phyloP scores from a whole-genome alignment of 768 basidiomycete genomes.

The Krasilnikovozyma curviuscula region DNA sequence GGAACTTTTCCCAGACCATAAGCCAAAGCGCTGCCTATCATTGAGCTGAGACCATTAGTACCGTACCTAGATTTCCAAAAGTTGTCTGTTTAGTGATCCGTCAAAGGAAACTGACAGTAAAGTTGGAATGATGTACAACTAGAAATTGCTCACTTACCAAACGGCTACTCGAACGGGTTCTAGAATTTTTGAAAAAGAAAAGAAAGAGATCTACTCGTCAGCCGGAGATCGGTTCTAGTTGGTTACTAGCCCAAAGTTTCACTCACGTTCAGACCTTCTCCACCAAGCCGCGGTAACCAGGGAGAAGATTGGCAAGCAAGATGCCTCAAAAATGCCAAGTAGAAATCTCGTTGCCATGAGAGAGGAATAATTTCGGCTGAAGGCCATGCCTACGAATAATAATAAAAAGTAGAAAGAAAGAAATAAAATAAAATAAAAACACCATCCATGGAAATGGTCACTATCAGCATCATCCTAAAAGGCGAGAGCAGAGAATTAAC shows the following conservation, averaged over 20 bases:
- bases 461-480: too few relatives aligned
- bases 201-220: too few relatives aligned
- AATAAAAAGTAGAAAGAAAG: not conserved
- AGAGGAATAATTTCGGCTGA: constrained; percentile 17
- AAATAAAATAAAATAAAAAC: too few relatives aligned
- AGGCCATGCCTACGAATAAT: constrained; percentile 5
- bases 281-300: constrained; percentile 22
- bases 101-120: too few relatives aligned
- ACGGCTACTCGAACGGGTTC: constrained; percentile 16
- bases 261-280: constrained; percentile 18
- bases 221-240: too few relatives aligned
- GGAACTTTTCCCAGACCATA: too few relatives aligned
- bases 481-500: constrained; percentile 23
- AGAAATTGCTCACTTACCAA: constrained; percentile 7
- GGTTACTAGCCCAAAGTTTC: too few relatives aligned
- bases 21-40: constrained; percentile 32
- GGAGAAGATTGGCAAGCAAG: constrained; percentile 26
- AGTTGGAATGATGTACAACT: not conserved
- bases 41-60: constrained; percentile 30
- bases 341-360: too few relatives aligned
- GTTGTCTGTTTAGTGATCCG: too few relatives aligned
- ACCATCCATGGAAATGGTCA: constrained; percentile 17
- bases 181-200: too few relatives aligned
- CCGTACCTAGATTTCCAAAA: too few relatives aligned
- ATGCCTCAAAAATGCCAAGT: constrained; percentile 24